phyloP scores from a whole-genome alignment of 1,284 basidiomycete species.

The Cystobasidiaceae sp. region DNA sequence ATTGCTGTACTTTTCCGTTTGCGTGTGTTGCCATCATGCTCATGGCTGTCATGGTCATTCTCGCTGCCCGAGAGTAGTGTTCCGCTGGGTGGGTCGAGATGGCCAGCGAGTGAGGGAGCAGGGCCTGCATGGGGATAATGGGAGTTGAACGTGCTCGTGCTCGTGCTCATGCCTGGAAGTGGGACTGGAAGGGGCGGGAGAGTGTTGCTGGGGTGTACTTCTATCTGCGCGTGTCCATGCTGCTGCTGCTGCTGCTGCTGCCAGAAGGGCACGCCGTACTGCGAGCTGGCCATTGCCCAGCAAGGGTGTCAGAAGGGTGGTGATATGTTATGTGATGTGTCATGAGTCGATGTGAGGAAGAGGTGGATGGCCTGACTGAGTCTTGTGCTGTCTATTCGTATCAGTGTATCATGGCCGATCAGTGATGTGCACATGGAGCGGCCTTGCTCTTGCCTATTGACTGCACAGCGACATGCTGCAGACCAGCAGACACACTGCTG shows the following conservation, averaged over 20 bases:
- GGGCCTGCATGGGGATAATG: neutral
- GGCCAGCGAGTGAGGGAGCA: neutral
- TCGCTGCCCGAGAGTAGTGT: neutral
- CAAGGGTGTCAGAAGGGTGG: no score
- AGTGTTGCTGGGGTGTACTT: neutral
- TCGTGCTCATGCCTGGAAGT: neutral
- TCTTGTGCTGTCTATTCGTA: no score
- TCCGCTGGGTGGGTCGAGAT: neutral
- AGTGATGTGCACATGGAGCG: no score
- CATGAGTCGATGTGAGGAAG: no score
- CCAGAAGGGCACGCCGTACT: neutral
- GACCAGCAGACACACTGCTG: neutral
- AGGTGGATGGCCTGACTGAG: no score
- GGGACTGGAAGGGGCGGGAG: neutral
- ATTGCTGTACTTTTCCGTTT: no score
- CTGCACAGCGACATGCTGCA: no score
- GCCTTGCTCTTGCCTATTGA: neutral
- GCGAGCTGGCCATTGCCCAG: neutral
- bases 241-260: conserved; percentile 5
- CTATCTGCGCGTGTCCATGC: neutral
- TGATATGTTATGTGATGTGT: no score
- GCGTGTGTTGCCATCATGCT: neutral
- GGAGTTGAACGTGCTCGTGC: neutral
- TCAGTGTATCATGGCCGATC: no score
- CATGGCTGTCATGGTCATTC: neutral